phyloP scores from a whole-genome alignment of 164 flowering plant genomes.

The Stephania japonica region DNA sequence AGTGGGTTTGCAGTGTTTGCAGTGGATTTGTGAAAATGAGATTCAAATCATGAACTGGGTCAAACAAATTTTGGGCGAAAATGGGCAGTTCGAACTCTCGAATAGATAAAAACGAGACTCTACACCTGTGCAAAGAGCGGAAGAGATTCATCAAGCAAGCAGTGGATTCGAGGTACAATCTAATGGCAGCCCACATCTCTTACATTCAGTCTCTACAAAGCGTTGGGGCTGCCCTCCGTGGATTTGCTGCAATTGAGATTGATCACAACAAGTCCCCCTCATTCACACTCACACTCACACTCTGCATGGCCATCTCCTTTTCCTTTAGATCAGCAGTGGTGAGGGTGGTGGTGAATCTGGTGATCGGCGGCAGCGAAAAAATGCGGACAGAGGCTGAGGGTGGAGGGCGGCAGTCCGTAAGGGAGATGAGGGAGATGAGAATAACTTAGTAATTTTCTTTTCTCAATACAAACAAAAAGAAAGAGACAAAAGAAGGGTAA shows the following conservation, averaged over 20 bases:
- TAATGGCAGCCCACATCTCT: constrained; percentile 80
- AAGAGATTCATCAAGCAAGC: constrained; percentile 75
- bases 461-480: no score
- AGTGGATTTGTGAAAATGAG: constrained; percentile 6
- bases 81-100: constrained; percentile 76
- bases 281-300: constrained; percentile 66
- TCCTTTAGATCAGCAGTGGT: constrained; percentile 51
- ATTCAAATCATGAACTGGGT: constrained; percentile 14
- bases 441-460: no score
- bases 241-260: constrained; percentile 76
- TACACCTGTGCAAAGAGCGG: constrained; percentile 68
- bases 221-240: constrained; percentile 69
- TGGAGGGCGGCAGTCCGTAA: no score
- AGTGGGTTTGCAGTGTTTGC: neutral
- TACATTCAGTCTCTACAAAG: constrained; percentile 59
- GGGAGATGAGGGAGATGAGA: no score
- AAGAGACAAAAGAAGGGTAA: no score
- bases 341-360: no score
- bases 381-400: no score
- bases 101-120: constrained; percentile 50
- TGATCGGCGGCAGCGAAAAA: no score
- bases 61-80: constrained; percentile 1
- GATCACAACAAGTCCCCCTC: no score
- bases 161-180: constrained; percentile 65
- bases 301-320: constrained; percentile 79